These are phyloP conservation scores for Sugiyamaella pinicola DNA, from an alignment of 1,139 yeast genomes.

Conservation along the genomic window DNA sequence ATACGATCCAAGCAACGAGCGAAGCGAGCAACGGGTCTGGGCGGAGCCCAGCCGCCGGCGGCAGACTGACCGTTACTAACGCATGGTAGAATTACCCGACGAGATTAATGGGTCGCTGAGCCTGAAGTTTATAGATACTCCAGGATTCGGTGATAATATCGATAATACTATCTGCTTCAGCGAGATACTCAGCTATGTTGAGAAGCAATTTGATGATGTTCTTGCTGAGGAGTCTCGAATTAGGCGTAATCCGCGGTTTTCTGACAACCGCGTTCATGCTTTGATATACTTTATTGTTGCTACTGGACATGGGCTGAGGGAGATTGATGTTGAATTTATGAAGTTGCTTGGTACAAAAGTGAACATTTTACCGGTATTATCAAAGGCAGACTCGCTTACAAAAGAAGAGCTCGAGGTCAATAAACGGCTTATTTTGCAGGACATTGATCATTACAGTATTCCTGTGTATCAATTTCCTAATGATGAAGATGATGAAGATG, in stretches of 20 bases:
- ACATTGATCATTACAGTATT: slow-evolving; percentile 74
- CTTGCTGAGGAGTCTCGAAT: slow-evolving; percentile 92
- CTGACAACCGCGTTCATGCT: slow-evolving; percentile 75
- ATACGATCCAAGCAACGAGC: too few relatives aligned
- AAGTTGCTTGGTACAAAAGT: slow-evolving; percentile 76
- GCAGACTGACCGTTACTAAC: neutral
- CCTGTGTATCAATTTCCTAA: slow-evolving; percentile 84
- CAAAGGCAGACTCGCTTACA: slow-evolving; percentile 87
- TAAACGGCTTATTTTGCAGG: slow-evolving; percentile 69
- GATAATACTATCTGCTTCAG: slow-evolving; percentile 67
- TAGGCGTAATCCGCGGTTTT: slow-evolving; percentile 80
- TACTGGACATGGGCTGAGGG: slow-evolving; percentile 77
- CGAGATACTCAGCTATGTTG: slow-evolving; percentile 74
- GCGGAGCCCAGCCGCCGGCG: too few relatives aligned
- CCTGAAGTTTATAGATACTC: slow-evolving; percentile 61
- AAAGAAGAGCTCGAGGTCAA: slow-evolving; percentile 69
- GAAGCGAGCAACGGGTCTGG: too few relatives aligned
- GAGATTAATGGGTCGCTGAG: slow-evolving; percentile 83
- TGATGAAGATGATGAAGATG: slow-evolving; percentile 40
- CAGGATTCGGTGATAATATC: slow-evolving; percentile 77
- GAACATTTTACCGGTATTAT: slow-evolving; percentile 83
- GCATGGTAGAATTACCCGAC: slow-evolving; percentile 37
- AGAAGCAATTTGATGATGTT: slow-evolving; percentile 91
- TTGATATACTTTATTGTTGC: slow-evolving; percentile 70
- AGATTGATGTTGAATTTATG: slow-evolving; percentile 77